Conservation (phyloP, 306 rosid genomes). For the Coriaria nepalensis region DNA sequence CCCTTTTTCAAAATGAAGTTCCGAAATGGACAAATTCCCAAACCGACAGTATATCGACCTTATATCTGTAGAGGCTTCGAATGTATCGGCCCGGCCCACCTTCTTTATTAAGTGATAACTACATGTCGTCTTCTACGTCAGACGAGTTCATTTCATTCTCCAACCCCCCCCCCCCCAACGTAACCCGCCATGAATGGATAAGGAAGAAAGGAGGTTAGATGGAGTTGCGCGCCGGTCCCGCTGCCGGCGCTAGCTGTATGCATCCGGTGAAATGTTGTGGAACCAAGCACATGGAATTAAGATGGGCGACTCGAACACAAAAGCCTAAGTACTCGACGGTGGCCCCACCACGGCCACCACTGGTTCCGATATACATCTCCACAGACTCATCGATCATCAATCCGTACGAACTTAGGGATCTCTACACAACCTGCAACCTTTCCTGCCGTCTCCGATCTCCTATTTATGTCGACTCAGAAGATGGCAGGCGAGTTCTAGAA, state of each 20-base stretch:
- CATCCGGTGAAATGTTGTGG: slow-evolving; percentile 6
- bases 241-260: background rate
- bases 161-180: no score
- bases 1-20: no score
- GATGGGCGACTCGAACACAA: slow-evolving; percentile 26
- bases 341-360: slow-evolving; percentile 6
- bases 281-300: slow-evolving; percentile 31
- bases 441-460: slow-evolving; percentile 32
- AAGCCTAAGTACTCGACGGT: background rate
- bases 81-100: no score
- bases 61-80: no score
- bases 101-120: no score
- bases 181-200: no score
- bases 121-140: no score
- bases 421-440: slow-evolving; percentile 42
- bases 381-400: slow-evolving; percentile 22
- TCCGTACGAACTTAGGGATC: slow-evolving; percentile 34
- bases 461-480: slow-evolving; percentile 9
- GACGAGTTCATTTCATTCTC: no score
- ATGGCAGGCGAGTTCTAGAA: slow-evolving; percentile 14
- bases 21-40: no score
- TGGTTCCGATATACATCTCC: slow-evolving; percentile 50
- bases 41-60: no score
- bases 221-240: background rate
- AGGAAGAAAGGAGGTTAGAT: background rate